phyloP scores from a whole-genome alignment of 495 filamentous ascomycete species.

The Penicillium tannophilum region DNA sequence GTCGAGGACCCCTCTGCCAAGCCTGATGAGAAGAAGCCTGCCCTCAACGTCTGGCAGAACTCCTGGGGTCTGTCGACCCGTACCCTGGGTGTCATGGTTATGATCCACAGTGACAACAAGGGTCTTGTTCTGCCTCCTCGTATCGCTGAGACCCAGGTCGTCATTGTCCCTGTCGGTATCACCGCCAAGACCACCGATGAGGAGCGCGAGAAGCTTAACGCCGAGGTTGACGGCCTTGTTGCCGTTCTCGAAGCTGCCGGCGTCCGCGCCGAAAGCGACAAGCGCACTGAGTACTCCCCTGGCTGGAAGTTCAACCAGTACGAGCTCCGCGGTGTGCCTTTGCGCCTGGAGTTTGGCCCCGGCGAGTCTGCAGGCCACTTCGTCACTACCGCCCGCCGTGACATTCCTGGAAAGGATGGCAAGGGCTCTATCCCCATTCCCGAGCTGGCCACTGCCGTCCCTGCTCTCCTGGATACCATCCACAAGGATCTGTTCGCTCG shows the following conservation, averaged over 20 bases:
- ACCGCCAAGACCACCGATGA: conserved; percentile 81
- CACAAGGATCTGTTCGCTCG: conserved; percentile 83
- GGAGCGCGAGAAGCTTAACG: conserved; percentile 69
- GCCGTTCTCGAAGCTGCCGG: conserved; percentile 63
- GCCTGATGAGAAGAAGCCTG: conserved; percentile 67
- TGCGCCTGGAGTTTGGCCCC: conserved; percentile 93
- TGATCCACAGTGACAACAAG: conserved; percentile 94
- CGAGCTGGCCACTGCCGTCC: conserved; percentile 68
- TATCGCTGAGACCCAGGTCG: conserved; percentile 80
- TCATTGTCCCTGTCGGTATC: conserved; percentile 92
- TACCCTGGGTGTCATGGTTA: conserved; percentile 93
- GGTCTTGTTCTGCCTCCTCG: conserved; percentile 89
- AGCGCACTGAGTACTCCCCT: conserved; percentile 83
- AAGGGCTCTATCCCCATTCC: conserved; percentile 72
- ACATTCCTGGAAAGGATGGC: conserved; percentile 67
- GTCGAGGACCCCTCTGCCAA: conserved; percentile 87
- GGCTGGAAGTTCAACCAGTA: conserved; percentile 98
- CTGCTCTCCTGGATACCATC: conserved; percentile 83
- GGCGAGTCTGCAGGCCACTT: conserved; percentile 85
- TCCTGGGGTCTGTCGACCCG: conserved; percentile 97
- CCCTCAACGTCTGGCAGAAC: conserved; percentile 93
- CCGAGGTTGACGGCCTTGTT: conserved; percentile 68
- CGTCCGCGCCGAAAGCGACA: conserved; percentile 72
- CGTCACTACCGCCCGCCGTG: conserved; percentile 82
- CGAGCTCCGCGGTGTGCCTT: conserved; percentile 91